Evolutionary conservation across 202 grass and related monocot genomes (phyloP), one percentile per base, ranked within the genome.

Genomic region (Alloteropsis angusta): DNA sequence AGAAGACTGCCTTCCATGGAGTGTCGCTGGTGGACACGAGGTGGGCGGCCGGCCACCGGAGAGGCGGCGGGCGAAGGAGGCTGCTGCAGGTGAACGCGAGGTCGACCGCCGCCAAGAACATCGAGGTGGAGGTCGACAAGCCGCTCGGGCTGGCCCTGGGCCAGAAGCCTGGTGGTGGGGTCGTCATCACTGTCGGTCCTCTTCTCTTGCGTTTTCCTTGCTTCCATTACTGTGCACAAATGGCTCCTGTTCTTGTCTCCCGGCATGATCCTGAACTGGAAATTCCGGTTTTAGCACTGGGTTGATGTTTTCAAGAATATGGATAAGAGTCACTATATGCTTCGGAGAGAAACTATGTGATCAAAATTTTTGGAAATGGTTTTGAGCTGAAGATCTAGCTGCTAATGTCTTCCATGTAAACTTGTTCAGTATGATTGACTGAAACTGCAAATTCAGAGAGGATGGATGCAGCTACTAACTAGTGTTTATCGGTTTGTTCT

Each of bases 61-160:
- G 32, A 34, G 57, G 18, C 71, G 14, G 82, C 26, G 58, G 17
- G 52, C 63, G 71, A 84, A 68, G 62, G 52, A 69, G 75, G 74
- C 47, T 85, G 71, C 76, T 94, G 8, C 88, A 93, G 87, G 79
- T 99, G 60, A 91, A 82, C 52, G 96, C 96, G 13, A 89, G 76
- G 72, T 59, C 55, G 6, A 85, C 92, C 0, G 86, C 92, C 3
- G 83, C 91, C 6, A 98, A 98, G 90, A 93, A 85, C 76, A 92
- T 95, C 25, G 96, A 99, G 85, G 92, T 89, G 17, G 96, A 99
- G 57, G 92, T 99, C 21, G 96, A 99, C 76, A 99, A 99, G 87
- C 96, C 96, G 8, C 92, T 99, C 6, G 96, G 96, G 5, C 64
- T 98, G 60, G 80, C 90, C 32, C 74, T 99, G 68, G 96, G 96